Evolutionary conservation across 495 filamentous ascomycete genomes (phyloP), one percentile per base, ranked within the genome.

Genomic region (Aspergillus diversus): DNA sequence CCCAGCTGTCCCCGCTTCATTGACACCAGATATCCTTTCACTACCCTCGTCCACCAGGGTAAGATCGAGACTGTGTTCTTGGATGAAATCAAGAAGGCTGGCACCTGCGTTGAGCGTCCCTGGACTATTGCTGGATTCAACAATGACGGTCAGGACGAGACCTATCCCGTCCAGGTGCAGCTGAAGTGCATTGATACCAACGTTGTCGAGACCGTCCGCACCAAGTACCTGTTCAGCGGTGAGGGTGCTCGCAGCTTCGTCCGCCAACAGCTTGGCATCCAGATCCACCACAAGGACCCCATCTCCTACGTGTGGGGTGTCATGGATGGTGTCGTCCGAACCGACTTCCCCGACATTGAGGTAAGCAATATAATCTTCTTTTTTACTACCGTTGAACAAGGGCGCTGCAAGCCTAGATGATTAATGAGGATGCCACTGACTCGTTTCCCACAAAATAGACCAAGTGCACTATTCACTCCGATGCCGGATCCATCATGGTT

Each of bases 311-410:
- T 90, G 31, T 92, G 89, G 89, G 92, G 92, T 74, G 92, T 96
- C 51, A 90, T 96, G 87, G 92, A 97, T 64, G 81, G 91, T 61
- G 88, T 90, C 59, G 88, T 91, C 16, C 80, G 78, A 33, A 95
- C 92, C 9, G 81, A 88, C 70, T 97, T 96, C 78, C 92, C 92
- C 34, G 90, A 97, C 90, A 88, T 96, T 85, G 80, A 80, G 75
- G 78, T 79, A 68, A 69, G 75, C 16, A 17, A 9, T 17, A 50
- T 4, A 27, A 50, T 50, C 47, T 49, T 9, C 6, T 43, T 43
- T 6, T 2, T 27, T 27, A 27, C 21, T 27, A 27, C 21, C 2
- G 21, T 27, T 27, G 21, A 27, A 27, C 21, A 27, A 43, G n/a
- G 11, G 4, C 8, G 7, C 8, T 3, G 39, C 8, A 4, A 11